These are phyloP conservation scores for Paramecium caudatum DNA, from an alignment of 73 alveolate species.

Conservation along the genomic window DNA sequence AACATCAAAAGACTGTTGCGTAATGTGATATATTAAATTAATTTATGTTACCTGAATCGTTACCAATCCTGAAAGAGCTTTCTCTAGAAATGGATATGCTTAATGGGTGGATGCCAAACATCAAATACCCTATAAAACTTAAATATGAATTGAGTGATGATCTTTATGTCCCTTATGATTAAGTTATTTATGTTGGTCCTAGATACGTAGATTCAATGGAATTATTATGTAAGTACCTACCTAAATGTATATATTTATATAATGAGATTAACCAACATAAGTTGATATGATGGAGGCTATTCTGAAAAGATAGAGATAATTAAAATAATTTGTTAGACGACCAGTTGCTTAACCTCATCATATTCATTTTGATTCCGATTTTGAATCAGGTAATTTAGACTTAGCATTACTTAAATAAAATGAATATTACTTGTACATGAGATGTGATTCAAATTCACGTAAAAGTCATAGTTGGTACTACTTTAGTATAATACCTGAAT, in stretches of 20 bases:
- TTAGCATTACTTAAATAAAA: slow-evolving; percentile 81
- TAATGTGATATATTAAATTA: neutral
- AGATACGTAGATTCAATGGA: slow-evolving; percentile 33
- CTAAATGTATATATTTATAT: neutral
- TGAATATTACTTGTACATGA: slow-evolving; percentile 90
- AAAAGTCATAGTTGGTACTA: slow-evolving; percentile 97
- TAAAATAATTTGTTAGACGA: neutral
- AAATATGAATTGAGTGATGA: slow-evolving; percentile 4
- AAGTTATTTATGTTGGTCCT: neutral
- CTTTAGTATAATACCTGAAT: slow-evolving; percentile 87
- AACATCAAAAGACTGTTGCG: neutral
- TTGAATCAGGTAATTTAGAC: slow-evolving; percentile 90
- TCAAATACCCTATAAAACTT: slow-evolving; percentile 19
- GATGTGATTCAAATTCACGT: slow-evolving; percentile 96
- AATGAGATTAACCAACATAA: neutral
- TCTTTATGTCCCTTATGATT: neutral
- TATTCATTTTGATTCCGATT: slow-evolving; percentile 73
- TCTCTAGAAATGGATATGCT: slow-evolving; percentile 43
- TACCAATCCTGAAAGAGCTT: slow-evolving; percentile 55
- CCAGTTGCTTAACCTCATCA: neutral
- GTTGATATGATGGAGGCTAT: slow-evolving; percentile 47
- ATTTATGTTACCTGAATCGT: slow-evolving; percentile 59
- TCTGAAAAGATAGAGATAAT: neutral
- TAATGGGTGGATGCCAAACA: slow-evolving; percentile 68
- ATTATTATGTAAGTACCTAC: neutral